Percentiles rank a stretch among this genome's conserved stretches.
These are phyloP conservation scores for Phoma sp. DNA, from an alignment of 2,329 filamentous ascomycete genomes.

Conservation along the genomic window DNA sequence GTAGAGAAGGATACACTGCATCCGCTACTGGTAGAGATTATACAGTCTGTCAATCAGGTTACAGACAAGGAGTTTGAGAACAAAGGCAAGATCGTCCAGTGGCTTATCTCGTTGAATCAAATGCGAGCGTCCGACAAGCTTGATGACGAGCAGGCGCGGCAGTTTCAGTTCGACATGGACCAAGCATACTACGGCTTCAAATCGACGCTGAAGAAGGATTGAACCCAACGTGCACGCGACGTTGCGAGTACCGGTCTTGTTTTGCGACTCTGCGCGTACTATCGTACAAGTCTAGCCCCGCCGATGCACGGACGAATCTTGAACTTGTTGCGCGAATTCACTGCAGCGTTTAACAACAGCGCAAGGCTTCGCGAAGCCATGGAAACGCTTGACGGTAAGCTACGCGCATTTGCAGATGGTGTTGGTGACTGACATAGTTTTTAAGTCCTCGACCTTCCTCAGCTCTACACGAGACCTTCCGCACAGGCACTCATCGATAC, in stretches of 20 bases:
- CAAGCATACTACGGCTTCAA: constrained; percentile 95
- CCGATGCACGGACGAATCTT: constrained; percentile 25
- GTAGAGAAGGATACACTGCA: constrained; percentile 97
- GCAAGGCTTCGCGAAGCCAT: constrained; percentile 21
- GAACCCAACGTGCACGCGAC: constrained; percentile 8
- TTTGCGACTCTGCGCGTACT: background rate
- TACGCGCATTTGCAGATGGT: background rate
- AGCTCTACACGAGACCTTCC: constrained; percentile 77
- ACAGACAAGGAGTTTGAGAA: constrained; percentile 94
- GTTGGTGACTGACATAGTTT: constrained; percentile 17
- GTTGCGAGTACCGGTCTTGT: background rate
- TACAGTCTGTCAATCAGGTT: constrained; percentile 96
- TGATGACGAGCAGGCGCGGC: constrained; percentile 82
- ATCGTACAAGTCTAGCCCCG: constrained; percentile 18
- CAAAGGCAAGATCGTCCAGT: constrained; percentile 96
- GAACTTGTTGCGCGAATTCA: constrained; percentile 19
- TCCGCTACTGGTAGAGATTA: constrained; percentile 90
- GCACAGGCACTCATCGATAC: constrained; percentile 68
- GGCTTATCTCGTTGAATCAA: constrained; percentile 95
- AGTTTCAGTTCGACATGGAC: constrained; percentile 92
- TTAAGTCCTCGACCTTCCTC: constrained; percentile 78
- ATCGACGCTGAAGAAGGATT: constrained; percentile 65
- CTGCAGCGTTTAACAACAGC: background rate
- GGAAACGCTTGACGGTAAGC: constrained; percentile 38
- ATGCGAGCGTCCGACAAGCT: constrained; percentile 96